phyloP scores from a whole-genome alignment of 164 flowering plant genomes.

The Aristolochia fimbriata region DNA sequence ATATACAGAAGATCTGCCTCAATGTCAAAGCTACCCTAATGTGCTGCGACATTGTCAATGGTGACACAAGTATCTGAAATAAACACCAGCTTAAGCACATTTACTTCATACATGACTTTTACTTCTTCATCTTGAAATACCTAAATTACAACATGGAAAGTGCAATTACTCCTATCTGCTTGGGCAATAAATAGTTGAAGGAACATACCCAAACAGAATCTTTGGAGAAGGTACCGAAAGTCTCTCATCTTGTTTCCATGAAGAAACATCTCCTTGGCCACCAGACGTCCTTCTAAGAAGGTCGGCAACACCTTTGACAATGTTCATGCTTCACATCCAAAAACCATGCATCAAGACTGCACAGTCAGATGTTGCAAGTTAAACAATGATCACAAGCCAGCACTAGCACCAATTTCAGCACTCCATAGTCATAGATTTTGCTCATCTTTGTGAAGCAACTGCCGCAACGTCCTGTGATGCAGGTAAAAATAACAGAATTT shows the following conservation, averaged over 20 bases:
- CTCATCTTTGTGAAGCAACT: background rate
- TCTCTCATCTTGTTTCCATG: constrained; percentile 36
- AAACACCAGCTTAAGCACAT: no score
- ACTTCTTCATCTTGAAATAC: no score
- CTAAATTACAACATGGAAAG: no score
- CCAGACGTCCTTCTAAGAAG: constrained; percentile 80
- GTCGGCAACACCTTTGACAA: constrained; percentile 92
- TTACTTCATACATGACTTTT: no score
- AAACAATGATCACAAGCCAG: constrained; percentile 7
- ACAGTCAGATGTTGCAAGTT: background rate
- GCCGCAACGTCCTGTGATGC: no score
- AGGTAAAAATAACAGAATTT: no score
- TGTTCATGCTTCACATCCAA: constrained; percentile 50
- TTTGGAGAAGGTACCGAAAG: constrained; percentile 53
- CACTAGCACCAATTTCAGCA: constrained; percentile 4
- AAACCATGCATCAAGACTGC: background rate
- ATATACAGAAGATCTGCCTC: no score
- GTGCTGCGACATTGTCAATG: no score
- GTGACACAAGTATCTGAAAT: no score
- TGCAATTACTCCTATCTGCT: background rate
- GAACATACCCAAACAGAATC: constrained; percentile 60
- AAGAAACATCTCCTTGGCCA: constrained; percentile 44
- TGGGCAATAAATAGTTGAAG: background rate
- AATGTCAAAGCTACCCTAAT: no score
- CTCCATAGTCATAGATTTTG: constrained; percentile 1